Conservation (phyloP, 495 filamentous ascomycete species). For the Letharia columbiana region DNA sequence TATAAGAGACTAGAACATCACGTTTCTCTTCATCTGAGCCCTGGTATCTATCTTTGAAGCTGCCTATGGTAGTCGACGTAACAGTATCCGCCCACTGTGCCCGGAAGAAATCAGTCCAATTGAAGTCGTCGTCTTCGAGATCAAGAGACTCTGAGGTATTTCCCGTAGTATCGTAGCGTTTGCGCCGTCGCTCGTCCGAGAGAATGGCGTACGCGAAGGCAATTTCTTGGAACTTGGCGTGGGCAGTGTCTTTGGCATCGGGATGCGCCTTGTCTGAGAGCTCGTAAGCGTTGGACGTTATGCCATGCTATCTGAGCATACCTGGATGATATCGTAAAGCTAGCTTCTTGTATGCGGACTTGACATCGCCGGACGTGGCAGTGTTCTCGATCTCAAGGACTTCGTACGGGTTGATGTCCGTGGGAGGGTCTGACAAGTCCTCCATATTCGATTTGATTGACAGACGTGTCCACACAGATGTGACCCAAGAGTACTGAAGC, state of each 20-base stretch:
- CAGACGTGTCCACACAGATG: background rate
- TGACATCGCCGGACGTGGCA: constrained; percentile 72
- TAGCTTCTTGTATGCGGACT: constrained; percentile 89
- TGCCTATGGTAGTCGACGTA: constrained; percentile 56
- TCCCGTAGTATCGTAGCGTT: constrained; percentile 81
- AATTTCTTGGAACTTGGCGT: constrained; percentile 74
- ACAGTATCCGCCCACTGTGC: constrained; percentile 69
- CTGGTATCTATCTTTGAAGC: constrained; percentile 70
- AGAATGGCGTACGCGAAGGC: constrained; percentile 92
- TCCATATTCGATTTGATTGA: constrained; percentile 15
- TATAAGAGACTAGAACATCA: constrained; percentile 70
- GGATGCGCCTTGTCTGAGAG: constrained; percentile 61
- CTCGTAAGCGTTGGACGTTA: background rate
- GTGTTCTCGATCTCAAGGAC: constrained; percentile 64
- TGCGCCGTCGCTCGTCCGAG: constrained; percentile 66
- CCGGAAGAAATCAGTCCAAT: constrained; percentile 83
- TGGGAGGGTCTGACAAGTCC: constrained; percentile 36
- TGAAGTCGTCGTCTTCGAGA: constrained; percentile 65
- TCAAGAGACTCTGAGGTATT: constrained; percentile 72
- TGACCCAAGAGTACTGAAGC: background rate
- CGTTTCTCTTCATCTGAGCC: constrained; percentile 73
- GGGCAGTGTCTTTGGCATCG: constrained; percentile 56
- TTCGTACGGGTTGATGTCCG: constrained; percentile 75
- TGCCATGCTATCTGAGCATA: constrained; percentile 29
- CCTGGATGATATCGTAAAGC: constrained; percentile 87